Conservation (phyloP, 2,329 filamentous ascomycete species). For the Onygenales sp. region DNA sequence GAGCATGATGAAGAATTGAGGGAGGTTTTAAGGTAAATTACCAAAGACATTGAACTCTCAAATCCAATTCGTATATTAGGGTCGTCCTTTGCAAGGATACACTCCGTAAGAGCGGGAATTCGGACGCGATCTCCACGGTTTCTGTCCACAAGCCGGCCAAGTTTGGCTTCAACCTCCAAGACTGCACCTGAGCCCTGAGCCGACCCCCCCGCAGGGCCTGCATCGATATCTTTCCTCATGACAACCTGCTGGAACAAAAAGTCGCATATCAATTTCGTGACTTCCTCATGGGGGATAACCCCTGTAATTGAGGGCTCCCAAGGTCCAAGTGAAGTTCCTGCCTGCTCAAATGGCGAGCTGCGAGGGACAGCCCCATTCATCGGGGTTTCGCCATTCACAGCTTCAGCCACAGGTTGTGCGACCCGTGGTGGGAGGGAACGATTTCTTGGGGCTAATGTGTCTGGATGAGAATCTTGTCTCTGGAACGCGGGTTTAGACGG, state of each 20-base stretch:
- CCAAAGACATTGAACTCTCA: slow-evolving; percentile 82
- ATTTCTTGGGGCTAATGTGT: slow-evolving; percentile 1
- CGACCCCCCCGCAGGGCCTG: slow-evolving; percentile 45
- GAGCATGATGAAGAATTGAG: background rate
- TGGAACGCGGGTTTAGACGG: slow-evolving; percentile 16
- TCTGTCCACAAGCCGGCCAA: slow-evolving; percentile 71
- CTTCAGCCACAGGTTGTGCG: slow-evolving; percentile 8
- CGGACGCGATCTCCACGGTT: slow-evolving; percentile 60
- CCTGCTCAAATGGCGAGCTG: slow-evolving; percentile 13
- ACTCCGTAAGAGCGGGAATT: slow-evolving; percentile 60
- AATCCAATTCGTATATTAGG: slow-evolving; percentile 53
- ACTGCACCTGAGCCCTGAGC: slow-evolving; percentile 57
- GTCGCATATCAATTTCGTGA: slow-evolving; percentile 68
- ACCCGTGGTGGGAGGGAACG: slow-evolving; percentile 7
- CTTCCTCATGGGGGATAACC: slow-evolving; percentile 60
- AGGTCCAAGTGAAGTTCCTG: slow-evolving; percentile 23
- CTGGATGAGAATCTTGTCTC: slow-evolving; percentile 19
- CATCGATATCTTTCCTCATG: slow-evolving; percentile 51
- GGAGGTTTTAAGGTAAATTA: slow-evolving; percentile 33
- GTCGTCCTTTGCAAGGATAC: slow-evolving; percentile 52
- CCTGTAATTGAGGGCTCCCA: slow-evolving; percentile 57
- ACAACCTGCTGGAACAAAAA: slow-evolving; percentile 69
- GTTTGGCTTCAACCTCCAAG: slow-evolving; percentile 89
- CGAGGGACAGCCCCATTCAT: slow-evolving; percentile 19
- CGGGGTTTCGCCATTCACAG: slow-evolving; percentile 17